phyloP scores from a whole-genome alignment of 176 grass and related monocot genomes.

The Hordeum vulgare region MorexV3_pseudomolecules_assembly NC_058524.1:84063544-84064043 shows the following conservation, averaged over 20 bases:
- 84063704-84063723: slow-evolving; percentile 33
- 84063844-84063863: slow-evolving; percentile 42
- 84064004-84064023: slow-evolving; percentile 47
- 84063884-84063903: slow-evolving; percentile 31
- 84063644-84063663: slow-evolving; percentile 61
- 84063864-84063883: slow-evolving; percentile 60
- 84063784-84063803: slow-evolving; percentile 25
- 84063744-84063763: slow-evolving; percentile 53
- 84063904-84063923: not conserved
- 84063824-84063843: not conserved
- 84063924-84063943: slow-evolving; percentile 72
- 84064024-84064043: slow-evolving; percentile 60
- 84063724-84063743: slow-evolving; percentile 30
- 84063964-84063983: slow-evolving; percentile 60
- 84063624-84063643: slow-evolving; percentile 66
- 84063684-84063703: slow-evolving; percentile 40
- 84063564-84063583: slow-evolving; percentile 60
- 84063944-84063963: slow-evolving; percentile 52
- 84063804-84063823: not conserved
- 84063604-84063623: slow-evolving; percentile 19
- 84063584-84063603: slow-evolving; percentile 29
- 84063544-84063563: slow-evolving; percentile 84
- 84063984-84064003: slow-evolving; percentile 49
- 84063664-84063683: slow-evolving; percentile 52
- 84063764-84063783: slow-evolving; percentile 45